These are phyloP conservation scores for Trichoderma sp. DNA, from an alignment of 2,329 filamentous ascomycete genomes.

Conservation along the genomic window DNA sequence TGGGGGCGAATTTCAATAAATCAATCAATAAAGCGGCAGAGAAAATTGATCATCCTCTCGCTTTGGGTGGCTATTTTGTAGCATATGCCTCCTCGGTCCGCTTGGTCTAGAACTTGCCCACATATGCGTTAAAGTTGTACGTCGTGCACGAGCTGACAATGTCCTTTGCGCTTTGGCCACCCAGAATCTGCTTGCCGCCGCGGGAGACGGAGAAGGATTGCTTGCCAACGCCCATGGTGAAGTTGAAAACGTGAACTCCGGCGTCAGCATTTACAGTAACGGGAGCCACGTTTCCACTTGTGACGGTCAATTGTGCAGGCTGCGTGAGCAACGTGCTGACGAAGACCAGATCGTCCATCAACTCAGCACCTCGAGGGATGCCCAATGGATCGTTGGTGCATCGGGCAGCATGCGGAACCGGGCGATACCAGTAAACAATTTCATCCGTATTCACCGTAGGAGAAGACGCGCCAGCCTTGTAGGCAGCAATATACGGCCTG, in stretches of 20 bases:
- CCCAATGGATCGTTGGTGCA: conserved; percentile 27
- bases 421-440: conserved; percentile 30
- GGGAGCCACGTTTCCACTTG: conserved; percentile 24
- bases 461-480: conserved; percentile 25
- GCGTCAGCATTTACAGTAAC: conserved; percentile 24
- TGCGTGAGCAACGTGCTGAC: conserved; percentile 28
- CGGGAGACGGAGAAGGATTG: conserved; percentile 26
- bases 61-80: neutral
- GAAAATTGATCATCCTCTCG: neutral
- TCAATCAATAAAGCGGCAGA: too few relatives aligned
- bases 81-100: too few relatives aligned
- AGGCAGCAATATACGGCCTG: conserved; percentile 29
- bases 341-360: conserved; percentile 28
- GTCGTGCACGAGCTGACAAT: conserved; percentile 23
- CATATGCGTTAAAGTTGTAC: conserved; percentile 29
- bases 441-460: conserved; percentile 28
- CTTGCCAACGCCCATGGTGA: conserved; percentile 28
- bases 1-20: neutral
- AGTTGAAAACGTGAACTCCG: conserved; percentile 27
- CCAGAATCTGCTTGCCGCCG: conserved; percentile 20
- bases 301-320: conserved; percentile 27
- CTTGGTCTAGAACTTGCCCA: conserved; percentile 24
- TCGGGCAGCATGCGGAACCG: conserved; percentile 24
- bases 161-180: conserved; percentile 22
- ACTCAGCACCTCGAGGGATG: conserved; percentile 24